These are phyloP conservation scores for Cyberlindnera bimundalis DNA, from an alignment of 805 yeast genomes.

Conservation along the genomic window DNA sequence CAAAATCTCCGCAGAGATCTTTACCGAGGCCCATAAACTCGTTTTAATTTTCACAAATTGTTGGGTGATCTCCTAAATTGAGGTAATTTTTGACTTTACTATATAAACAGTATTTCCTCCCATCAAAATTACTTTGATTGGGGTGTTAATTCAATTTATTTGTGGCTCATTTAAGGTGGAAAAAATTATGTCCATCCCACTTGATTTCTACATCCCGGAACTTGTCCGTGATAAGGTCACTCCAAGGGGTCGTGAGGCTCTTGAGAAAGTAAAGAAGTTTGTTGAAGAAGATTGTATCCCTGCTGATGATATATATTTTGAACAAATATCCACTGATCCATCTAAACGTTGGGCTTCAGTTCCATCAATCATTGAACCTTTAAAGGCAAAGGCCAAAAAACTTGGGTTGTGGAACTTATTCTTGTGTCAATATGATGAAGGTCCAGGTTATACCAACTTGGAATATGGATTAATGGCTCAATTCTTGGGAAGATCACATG, in stretches of 20 bases:
- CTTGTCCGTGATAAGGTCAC: slow-evolving; percentile 33
- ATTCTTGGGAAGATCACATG: slow-evolving; percentile 50
- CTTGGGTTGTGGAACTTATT: slow-evolving; percentile 63
- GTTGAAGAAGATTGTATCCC: slow-evolving; percentile 57
- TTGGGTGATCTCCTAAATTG: too few relatives aligned
- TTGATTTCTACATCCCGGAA: slow-evolving; percentile 32
- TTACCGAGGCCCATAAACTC: not conserved
- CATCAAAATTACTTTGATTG: too few relatives aligned
- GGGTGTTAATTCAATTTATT: too few relatives aligned
- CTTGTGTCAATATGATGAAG: slow-evolving; percentile 38
- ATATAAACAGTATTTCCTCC: too few relatives aligned
- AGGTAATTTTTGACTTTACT: too few relatives aligned
- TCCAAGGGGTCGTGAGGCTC: slow-evolving; percentile 32
- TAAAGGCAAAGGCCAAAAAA: slow-evolving; percentile 49
- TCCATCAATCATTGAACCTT: slow-evolving; percentile 47
- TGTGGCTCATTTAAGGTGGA: too few relatives aligned
- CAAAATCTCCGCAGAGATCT: not conserved
- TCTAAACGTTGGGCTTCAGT: slow-evolving; percentile 42
- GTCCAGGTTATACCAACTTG: slow-evolving; percentile 57
- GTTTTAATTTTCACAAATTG: not conserved
- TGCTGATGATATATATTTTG: slow-evolving; percentile 43
- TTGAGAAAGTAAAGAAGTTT: slow-evolving; percentile 41
- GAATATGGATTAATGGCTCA: slow-evolving; percentile 67
- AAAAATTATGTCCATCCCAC: slow-evolving; percentile 10
- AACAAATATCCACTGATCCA: slow-evolving; percentile 39